phyloP scores from a whole-genome alignment of 208 protist species.

The Willaertia magna region DNA sequence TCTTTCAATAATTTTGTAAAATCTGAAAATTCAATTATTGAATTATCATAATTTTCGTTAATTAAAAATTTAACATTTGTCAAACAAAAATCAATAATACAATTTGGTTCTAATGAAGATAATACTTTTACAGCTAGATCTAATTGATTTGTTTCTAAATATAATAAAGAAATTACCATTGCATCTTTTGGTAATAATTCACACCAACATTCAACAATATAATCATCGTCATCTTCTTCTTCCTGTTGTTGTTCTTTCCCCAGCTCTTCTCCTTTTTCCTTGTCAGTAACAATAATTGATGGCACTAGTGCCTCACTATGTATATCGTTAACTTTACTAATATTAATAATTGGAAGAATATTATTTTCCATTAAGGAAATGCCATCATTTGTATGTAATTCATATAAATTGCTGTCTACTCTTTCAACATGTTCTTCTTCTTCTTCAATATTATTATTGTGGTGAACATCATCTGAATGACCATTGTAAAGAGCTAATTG shows the following conservation, averaged over 20 bases:
- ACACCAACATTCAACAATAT: neutral
- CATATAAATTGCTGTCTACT: no score
- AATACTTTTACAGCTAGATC: neutral
- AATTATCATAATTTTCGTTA: neutral
- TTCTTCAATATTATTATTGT: no score
- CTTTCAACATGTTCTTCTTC: no score
- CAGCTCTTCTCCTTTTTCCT: neutral
- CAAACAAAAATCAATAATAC: neutral
- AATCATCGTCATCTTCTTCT: no score
- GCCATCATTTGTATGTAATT: neutral
- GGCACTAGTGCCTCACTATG: neutral
- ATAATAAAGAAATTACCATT: neutral
- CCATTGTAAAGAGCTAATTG: no score
- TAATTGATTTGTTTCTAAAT: neutral
- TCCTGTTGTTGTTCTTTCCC: neutral
- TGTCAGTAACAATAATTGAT: neutral
- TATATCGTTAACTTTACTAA: neutral
- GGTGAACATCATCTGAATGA: no score
- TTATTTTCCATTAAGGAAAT: neutral
- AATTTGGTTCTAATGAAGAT: neutral
- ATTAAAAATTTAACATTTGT: no score
- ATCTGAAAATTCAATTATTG: neutral
- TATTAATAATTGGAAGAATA: neutral
- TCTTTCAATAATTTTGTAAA: neutral
- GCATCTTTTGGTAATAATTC: neutral